These are phyloP conservation scores for Xanthoconium stramineum DNA, from an alignment of 768 basidiomycete genomes.

Conservation along the genomic window DNA sequence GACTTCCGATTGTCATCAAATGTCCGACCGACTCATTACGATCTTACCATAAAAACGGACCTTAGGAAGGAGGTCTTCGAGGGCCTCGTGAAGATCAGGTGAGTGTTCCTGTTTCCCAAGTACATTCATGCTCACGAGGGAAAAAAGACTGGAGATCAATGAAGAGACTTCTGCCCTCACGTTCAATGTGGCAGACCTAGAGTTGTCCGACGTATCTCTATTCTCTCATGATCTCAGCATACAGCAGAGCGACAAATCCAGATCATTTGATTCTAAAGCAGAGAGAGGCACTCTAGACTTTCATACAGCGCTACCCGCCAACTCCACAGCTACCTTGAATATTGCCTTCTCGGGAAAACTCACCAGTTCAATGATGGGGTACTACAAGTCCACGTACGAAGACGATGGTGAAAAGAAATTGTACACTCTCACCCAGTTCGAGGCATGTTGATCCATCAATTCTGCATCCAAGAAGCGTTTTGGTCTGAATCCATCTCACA, in stretches of 20 bases:
- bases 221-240: constrained; percentile 52
- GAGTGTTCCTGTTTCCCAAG: constrained; percentile 19
- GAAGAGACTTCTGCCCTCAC: constrained; percentile 57
- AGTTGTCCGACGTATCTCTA: constrained; percentile 54
- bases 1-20: constrained; percentile 58
- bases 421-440: constrained; percentile 88
- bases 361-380: constrained; percentile 73
- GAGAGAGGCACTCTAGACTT: constrained; percentile 69
- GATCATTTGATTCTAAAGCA: constrained; percentile 53
- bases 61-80: constrained; percentile 71
- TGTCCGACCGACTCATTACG: constrained; percentile 74
- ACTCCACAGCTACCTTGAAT: constrained; percentile 67
- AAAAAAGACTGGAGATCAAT: constrained; percentile 56
- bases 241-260: constrained; percentile 43
- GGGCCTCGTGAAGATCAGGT: constrained; percentile 75
- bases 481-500: constrained; percentile 1
- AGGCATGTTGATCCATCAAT: constrained; percentile 39
- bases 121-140: background rate
- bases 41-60: constrained; percentile 77
- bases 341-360: constrained; percentile 70
- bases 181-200: constrained; percentile 63
- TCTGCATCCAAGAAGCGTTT: background rate
- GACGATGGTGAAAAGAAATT: constrained; percentile 59
- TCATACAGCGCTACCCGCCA: constrained; percentile 54
- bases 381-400: constrained; percentile 70